These are phyloP conservation scores for Nowakowskiella sp. DNA, from an alignment of 192 early-diverging fungal genomes.

Conservation along the genomic window DNA sequence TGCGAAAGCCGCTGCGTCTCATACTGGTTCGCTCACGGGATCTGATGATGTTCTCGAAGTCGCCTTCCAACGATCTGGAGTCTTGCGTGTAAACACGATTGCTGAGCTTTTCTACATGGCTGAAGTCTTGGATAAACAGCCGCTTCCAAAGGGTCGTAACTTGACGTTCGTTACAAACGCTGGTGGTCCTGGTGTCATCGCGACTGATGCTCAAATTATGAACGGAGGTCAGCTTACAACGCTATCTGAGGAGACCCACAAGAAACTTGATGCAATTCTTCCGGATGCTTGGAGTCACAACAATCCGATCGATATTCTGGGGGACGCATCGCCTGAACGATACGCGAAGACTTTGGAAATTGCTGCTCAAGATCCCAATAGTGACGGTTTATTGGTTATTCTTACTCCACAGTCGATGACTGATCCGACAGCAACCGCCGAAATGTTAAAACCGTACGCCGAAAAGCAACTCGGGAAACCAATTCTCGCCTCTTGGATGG, in stretches of 20 bases:
- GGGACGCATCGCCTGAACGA: background rate
- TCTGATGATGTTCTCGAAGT: background rate
- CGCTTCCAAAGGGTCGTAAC: background rate
- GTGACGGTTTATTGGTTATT: background rate
- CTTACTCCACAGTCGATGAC: background rate
- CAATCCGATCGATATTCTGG: background rate
- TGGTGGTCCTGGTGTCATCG: background rate
- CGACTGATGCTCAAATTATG: background rate
- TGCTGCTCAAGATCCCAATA: background rate
- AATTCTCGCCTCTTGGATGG: background rate
- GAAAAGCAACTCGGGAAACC: background rate
- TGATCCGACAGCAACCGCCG: background rate
- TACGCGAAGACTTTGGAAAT: background rate
- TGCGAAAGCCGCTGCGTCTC: background rate
- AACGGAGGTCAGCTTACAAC: background rate
- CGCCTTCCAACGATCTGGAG: background rate
- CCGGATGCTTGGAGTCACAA: background rate
- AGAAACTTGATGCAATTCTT: background rate
- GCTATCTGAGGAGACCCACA: background rate
- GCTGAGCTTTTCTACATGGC: background rate
- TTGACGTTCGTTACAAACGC: background rate
- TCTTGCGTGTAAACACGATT: background rate
- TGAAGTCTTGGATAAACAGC: background rate
- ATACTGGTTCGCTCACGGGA: background rate
- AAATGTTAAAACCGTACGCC: background rate